phyloP scores from a whole-genome alignment of 495 filamentous ascomycete species.

The Xylaria scruposa region DNA sequence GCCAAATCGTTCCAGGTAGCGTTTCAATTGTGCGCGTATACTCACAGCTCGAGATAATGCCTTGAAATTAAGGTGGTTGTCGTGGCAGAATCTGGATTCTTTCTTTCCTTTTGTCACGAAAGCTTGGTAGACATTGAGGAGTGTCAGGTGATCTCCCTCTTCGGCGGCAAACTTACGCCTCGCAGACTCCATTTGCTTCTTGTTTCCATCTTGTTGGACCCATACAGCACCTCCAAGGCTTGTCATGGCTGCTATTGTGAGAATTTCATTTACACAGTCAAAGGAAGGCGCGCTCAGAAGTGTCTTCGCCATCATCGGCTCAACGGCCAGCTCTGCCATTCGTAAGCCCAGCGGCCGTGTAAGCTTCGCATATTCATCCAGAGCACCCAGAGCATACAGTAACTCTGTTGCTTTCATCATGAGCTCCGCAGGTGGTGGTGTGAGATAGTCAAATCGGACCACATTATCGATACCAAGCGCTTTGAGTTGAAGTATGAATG shows the following conservation, averaged over 20 bases:
- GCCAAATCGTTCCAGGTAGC: slow-evolving; percentile 86
- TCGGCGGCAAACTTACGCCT: slow-evolving; percentile 87
- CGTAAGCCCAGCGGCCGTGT: slow-evolving; percentile 84
- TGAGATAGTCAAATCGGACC: slow-evolving; percentile 86
- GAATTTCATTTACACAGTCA: slow-evolving; percentile 80
- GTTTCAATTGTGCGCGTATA: slow-evolving; percentile 83
- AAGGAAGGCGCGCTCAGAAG: slow-evolving; percentile 80
- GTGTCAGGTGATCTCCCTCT: slow-evolving; percentile 94
- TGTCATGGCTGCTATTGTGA: slow-evolving; percentile 95
- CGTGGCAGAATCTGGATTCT: slow-evolving; percentile 83
- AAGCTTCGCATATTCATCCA: slow-evolving; percentile 91
- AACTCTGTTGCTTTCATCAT: slow-evolving; percentile 88
- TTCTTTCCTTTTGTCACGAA: slow-evolving; percentile 88
- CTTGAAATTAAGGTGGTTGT: slow-evolving; percentile 87
- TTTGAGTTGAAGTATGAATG: slow-evolving; percentile 90
- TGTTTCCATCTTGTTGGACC: slow-evolving; percentile 79
- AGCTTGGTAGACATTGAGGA: slow-evolving; percentile 91
- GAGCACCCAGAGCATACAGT: slow-evolving; percentile 84
- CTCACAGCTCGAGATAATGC: slow-evolving; percentile 82
- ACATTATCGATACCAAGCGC: slow-evolving; percentile 97
- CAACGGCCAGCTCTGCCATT: slow-evolving; percentile 94
- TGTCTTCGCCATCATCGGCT: slow-evolving; percentile 96
- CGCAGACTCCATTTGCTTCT: slow-evolving; percentile 72
- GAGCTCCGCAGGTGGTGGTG: slow-evolving; percentile 85
- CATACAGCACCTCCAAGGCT: slow-evolving; percentile 82